Evolutionary conservation across 495 filamentous ascomycete species (phyloP), one percentile per base, ranked within the genome.

Genomic region (Aspergillus bertholletiae): DNA sequence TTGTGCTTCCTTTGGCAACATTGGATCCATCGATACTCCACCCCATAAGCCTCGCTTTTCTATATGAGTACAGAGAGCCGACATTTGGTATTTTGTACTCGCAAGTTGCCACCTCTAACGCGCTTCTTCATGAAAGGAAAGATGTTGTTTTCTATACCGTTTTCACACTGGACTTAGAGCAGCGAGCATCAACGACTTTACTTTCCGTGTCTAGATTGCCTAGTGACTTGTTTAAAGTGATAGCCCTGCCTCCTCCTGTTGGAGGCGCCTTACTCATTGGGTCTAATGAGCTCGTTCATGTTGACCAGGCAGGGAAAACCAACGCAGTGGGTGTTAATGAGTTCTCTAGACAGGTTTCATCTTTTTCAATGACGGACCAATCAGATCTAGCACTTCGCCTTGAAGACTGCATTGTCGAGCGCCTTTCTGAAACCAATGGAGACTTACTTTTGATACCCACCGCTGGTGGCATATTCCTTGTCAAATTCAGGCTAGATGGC

Each of bases 51-150:
- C 80, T 99, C 61, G 85, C 89, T 35, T 99, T 99, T 70, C 79
- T 99, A 55, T 83, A 97, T 75, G 93, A 97, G 74, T 99, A 97
- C 69, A 86, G 94, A 55, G 94, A 96, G 71, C 94, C 94, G 23
- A 97, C 94, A 1, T 96, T 99, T 72, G 94, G 94, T 32, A 90
- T 98, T 57, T 72, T 98, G 40, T 95, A 90, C 51, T 87, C 90
- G 1, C 83, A 84, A 46, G 71, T 79, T 51, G 74, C 80, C 51
- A 88, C 88, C 21, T 92, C 90, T 24, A 76, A 74, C 54, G 84
- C 89, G 3, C 74, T 96, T 58, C 68, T 90, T 22, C 73, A 80
- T 51, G 89, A 92, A 63, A 81, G 92, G 55, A 92, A 87, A 59
- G 95, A 97, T 72, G 81, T 85, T 55, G 74, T 94, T 45, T 86